These are phyloP conservation scores for Paramyrothecium roridum DNA, from an alignment of 2,329 filamentous ascomycete species.

Conservation along the genomic window DNA sequence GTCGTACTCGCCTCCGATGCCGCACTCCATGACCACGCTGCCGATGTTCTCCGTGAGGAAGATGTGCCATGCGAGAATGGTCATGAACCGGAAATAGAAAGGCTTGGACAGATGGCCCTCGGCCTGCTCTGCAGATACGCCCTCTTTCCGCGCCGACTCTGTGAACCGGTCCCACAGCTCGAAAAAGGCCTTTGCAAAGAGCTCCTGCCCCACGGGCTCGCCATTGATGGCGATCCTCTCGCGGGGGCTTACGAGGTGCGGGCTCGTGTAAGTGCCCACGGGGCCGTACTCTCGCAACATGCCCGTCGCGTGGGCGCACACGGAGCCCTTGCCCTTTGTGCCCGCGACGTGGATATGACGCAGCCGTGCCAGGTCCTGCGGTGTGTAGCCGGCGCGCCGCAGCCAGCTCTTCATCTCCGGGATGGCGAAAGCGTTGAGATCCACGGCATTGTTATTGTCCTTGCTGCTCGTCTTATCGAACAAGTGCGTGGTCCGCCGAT, in stretches of 20 bases:
- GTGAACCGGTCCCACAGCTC: constrained; percentile 71
- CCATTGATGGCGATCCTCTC: constrained; percentile 84
- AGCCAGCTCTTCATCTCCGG: constrained; percentile 83
- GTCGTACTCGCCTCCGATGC: constrained; percentile 91
- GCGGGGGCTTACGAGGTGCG: constrained; percentile 77
- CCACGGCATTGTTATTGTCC: constrained; percentile 15
- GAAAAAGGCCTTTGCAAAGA: constrained; percentile 78
- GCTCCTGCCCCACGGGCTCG: constrained; percentile 60
- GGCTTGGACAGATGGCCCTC: constrained; percentile 67
- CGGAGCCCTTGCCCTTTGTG: constrained; percentile 92
- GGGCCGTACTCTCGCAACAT: constrained; percentile 56
- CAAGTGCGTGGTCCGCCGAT: constrained; percentile 60
- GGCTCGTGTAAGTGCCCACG: constrained; percentile 80
- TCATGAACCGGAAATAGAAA: constrained; percentile 89
- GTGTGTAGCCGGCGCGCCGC: constrained; percentile 68
- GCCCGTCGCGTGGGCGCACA: constrained; percentile 77
- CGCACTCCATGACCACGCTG: constrained; percentile 84
- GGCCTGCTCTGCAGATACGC: constrained; percentile 34
- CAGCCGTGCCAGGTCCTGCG: constrained; percentile 37
- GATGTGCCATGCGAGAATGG: constrained; percentile 80
- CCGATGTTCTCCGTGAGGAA: constrained; percentile 75
- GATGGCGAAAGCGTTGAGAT: constrained; percentile 69
- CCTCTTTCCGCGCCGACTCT: constrained; percentile 29
- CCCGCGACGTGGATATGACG: constrained; percentile 79
- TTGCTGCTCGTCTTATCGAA: constrained; percentile 38